Conservation (phyloP, 2,329 filamentous ascomycete genomes). For the Arthroderma sp. region DNA sequence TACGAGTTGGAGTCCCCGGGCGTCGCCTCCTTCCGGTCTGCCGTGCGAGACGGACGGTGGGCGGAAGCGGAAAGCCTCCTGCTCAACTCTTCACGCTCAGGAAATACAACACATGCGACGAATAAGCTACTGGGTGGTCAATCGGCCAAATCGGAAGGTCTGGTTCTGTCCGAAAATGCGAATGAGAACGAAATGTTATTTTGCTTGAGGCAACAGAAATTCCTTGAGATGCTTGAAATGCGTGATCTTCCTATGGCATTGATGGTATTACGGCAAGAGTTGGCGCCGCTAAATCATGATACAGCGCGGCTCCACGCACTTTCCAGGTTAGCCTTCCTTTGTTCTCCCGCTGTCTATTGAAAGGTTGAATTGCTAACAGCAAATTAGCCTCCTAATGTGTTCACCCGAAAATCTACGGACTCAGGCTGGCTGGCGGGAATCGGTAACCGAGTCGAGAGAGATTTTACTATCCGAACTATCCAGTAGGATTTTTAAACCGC, state of each 20-base stretch:
- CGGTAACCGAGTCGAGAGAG: slow-evolving; percentile 59
- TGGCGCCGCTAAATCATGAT: slow-evolving; percentile 76
- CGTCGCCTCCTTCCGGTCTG: slow-evolving; percentile 71
- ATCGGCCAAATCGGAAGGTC: slow-evolving; percentile 35
- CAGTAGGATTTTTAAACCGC: slow-evolving; percentile 39
- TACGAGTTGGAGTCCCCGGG: slow-evolving; percentile 74
- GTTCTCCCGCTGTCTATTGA: neutral
- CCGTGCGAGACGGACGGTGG: slow-evolving; percentile 74
- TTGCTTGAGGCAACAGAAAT: slow-evolving; percentile 84
- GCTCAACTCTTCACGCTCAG: slow-evolving; percentile 36
- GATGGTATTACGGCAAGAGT: slow-evolving; percentile 69
- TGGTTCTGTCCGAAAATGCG: slow-evolving; percentile 62
- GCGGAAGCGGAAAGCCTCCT: slow-evolving; percentile 69
- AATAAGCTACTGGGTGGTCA: slow-evolving; percentile 4
- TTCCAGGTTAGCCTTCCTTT: slow-evolving; percentile 44
- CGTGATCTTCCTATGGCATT: slow-evolving; percentile 62
- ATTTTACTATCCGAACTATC: slow-evolving; percentile 68
- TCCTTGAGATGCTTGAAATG: slow-evolving; percentile 72
- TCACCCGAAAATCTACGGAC: slow-evolving; percentile 60
- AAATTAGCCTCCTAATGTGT: slow-evolving; percentile 70
- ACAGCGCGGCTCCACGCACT: slow-evolving; percentile 64
- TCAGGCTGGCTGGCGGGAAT: slow-evolving; percentile 76
- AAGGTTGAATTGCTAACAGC: neutral
- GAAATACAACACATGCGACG: slow-evolving; percentile 25
- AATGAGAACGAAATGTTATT: slow-evolving; percentile 74